A percentile compares a stretch with the other conserved stretches of the same genome.
phyloP scores from a whole-genome alignment of 2,329 filamentous ascomycete species.

The Tolypocladium ophioglossoides region DNA sequence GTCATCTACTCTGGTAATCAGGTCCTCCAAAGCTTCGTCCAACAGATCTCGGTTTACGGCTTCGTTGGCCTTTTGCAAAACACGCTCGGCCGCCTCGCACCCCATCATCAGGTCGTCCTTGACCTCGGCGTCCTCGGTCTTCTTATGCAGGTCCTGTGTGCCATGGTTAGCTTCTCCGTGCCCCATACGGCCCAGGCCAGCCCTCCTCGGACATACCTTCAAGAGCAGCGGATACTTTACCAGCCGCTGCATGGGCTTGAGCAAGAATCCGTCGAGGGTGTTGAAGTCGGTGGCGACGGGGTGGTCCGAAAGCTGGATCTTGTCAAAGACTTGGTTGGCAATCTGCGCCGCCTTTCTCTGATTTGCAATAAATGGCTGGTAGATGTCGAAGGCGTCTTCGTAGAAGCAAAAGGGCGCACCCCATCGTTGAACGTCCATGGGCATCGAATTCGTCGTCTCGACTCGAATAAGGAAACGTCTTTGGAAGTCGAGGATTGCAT shows the following conservation, averaged over 20 bases:
- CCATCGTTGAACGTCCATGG: slow-evolving; percentile 74
- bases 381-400: slow-evolving; percentile 82
- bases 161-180: not conserved
- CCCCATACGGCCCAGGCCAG: not conserved
- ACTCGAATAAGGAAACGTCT: slow-evolving; percentile 90
- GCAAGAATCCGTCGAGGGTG: slow-evolving; percentile 79
- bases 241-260: slow-evolving; percentile 93
- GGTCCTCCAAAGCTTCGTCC: slow-evolving; percentile 71
- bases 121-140: slow-evolving; percentile 62
- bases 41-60: slow-evolving; percentile 83
- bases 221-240: slow-evolving; percentile 90
- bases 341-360: slow-evolving; percentile 81
- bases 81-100: slow-evolving; percentile 70
- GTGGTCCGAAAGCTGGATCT: slow-evolving; percentile 65
- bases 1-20: slow-evolving; percentile 78
- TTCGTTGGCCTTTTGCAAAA: slow-evolving; percentile 77
- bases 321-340: slow-evolving; percentile 79
- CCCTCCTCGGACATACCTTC: slow-evolving; percentile 43
- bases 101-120: slow-evolving; percentile 65
- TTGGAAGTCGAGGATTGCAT: slow-evolving; percentile 89
- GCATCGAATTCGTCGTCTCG: slow-evolving; percentile 85
- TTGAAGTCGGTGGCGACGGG: slow-evolving; percentile 80
- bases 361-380: slow-evolving; percentile 95
- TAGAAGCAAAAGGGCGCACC: slow-evolving; percentile 81
- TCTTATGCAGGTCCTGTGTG: slow-evolving; percentile 70